A percentile compares a stretch with the other conserved stretches of the same genome.
phyloP scores from a whole-genome alignment of 2,329 filamentous ascomycete genomes.

The Atkinsonella texensis region DNA sequence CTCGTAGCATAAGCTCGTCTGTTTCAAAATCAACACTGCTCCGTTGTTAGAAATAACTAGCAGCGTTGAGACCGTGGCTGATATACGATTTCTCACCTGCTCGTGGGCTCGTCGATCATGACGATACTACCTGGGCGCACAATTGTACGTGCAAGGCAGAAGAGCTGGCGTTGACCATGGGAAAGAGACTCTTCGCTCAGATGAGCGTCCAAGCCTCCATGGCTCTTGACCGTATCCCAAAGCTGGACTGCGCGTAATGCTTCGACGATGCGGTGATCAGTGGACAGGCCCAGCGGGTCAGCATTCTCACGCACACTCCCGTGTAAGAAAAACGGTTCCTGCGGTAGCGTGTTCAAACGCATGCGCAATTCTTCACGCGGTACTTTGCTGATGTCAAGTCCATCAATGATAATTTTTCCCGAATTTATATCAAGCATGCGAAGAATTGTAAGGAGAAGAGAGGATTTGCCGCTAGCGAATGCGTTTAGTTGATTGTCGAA shows the following conservation, averaged over 20 bases:
- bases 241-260: slow-evolving; percentile 34
- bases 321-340: slow-evolving; percentile 38
- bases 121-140: slow-evolving; percentile 23
- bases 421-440: slow-evolving; percentile 31
- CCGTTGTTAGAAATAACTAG: neutral
- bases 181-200: slow-evolving; percentile 22
- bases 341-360: slow-evolving; percentile 32
- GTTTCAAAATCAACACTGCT: slow-evolving; percentile 23
- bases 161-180: slow-evolving; percentile 33
- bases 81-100: slow-evolving; percentile 11
- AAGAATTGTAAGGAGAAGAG: slow-evolving; percentile 31
- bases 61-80: neutral
- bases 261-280: slow-evolving; percentile 28
- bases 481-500: slow-evolving; percentile 9
- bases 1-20: slow-evolving; percentile 20
- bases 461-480: slow-evolving; percentile 18
- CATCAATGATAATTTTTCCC: slow-evolving; percentile 33
- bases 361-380: slow-evolving; percentile 13
- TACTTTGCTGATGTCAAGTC: slow-evolving; percentile 21
- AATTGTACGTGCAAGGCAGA: slow-evolving; percentile 25
- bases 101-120: slow-evolving; percentile 26
- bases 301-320: slow-evolving; percentile 37
- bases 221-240: slow-evolving; percentile 24
- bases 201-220: slow-evolving; percentile 25
- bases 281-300: slow-evolving; percentile 26